Evolutionary conservation across 2,329 filamentous ascomycete species (phyloP), one percentile per base, ranked within the genome.

Genomic region (Diaporthe sp.): DNA sequence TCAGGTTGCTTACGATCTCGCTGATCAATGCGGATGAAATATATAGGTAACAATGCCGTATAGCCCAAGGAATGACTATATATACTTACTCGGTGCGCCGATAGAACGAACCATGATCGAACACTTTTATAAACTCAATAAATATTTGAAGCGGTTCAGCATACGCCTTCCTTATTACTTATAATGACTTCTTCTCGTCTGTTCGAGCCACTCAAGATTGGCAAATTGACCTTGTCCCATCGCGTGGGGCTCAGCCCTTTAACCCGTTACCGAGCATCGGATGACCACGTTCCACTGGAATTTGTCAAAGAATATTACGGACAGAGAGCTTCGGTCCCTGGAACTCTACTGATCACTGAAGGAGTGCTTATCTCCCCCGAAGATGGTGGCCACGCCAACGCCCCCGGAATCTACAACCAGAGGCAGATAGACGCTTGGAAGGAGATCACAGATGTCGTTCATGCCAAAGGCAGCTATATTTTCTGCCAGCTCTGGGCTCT

Each of bases 401-500:
- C 53, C 49, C 70, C 70, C 13, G 70, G 70, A 37, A 90, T 92
- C 80, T 91, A 85, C 78, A 87, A 81, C 73, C 82, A 85, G 4
- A 84, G 83, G 49, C 89, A 91, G 78, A 85, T 90, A 71, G 84
- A 84, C 2, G 88, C 84, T 0, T 92, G 91, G 91, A 88, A 86
- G 75, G 82, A 85, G 58, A 83, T 92, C 72, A 90, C 88, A 2
- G 87, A 89, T 72, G 88, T 87, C 2, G 90, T 92, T 3, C 91
- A 93, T 82, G 84, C 84, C 46, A 89, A 90, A 79, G 88, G 89
- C 42, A 86, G 85, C 51, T 88, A 86, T 80, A 91, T 94, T 71
- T 93, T 87, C 82, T 81, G 87, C 2, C 93, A 94, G 80, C 84
- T 94, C 0, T 93, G 91, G 87, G 88, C 87, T 0, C 84, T 91